phyloP scores from a whole-genome alignment of 306 rosid genomes.

The Lagenaria siceraria region DNA sequence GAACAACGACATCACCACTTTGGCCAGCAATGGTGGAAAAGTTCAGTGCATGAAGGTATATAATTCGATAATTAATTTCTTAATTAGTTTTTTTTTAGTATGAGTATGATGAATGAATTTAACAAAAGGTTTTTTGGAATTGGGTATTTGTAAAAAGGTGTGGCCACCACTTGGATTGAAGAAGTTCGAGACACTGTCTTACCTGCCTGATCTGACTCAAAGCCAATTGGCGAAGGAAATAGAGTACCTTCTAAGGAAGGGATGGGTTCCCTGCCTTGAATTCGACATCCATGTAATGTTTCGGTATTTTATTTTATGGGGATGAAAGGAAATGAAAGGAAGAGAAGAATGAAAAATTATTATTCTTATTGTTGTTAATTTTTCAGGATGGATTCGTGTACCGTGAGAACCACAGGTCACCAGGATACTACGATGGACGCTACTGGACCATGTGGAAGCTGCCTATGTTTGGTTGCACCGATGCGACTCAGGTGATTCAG shows the following conservation, averaged over 20 bases:
- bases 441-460: slow-evolving; percentile 96
- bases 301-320: background rate
- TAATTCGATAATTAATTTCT: background rate
- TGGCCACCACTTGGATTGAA: slow-evolving; percentile 56
- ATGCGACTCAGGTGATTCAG: slow-evolving; percentile 31
- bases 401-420: slow-evolving; percentile 51
- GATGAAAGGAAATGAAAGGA: too few relatives aligned
- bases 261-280: slow-evolving; percentile 78
- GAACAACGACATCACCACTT: slow-evolving; percentile 53
- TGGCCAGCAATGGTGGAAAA: slow-evolving; percentile 59
- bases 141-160: slow-evolving; percentile 26
- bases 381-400: slow-evolving; percentile 20
- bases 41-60: slow-evolving; percentile 57
- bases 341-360: background rate
- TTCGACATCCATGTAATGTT: slow-evolving; percentile 31
- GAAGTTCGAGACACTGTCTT: slow-evolving; percentile 86
- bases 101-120: too few relatives aligned
- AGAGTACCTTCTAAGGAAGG: slow-evolving; percentile 39
- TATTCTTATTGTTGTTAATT: too few relatives aligned
- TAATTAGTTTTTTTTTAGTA: too few relatives aligned
- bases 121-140: too few relatives aligned
- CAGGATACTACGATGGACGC: slow-evolving; percentile 84
- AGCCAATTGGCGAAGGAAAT: slow-evolving; percentile 32
- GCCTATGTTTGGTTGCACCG: slow-evolving; percentile 78
- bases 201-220: slow-evolving; percentile 19